These are phyloP conservation scores for Cercospora janseana DNA, from an alignment of 2,329 filamentous ascomycete species.

Conservation along the genomic window DNA sequence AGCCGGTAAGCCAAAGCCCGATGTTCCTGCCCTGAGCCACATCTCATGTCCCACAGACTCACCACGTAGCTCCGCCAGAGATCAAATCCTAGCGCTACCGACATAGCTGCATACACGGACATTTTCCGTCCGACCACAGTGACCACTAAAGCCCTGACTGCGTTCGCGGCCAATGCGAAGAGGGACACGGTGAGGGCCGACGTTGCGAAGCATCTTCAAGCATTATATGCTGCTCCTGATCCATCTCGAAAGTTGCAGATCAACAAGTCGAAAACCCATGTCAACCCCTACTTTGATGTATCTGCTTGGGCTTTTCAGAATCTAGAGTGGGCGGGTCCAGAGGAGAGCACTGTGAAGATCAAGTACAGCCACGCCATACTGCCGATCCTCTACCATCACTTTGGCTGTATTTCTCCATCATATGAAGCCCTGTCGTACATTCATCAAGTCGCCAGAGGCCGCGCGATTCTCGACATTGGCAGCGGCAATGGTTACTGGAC, in stretches of 20 bases:
- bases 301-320: conserved; percentile 64
- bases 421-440: conserved; percentile 65
- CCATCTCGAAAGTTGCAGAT: conserved; percentile 35
- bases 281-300: conserved; percentile 67
- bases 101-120: conserved; percentile 65
- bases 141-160: conserved; percentile 61
- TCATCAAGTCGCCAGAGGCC: conserved; percentile 52
- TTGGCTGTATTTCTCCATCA: conserved; percentile 68
- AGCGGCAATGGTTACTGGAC: conserved; percentile 75
- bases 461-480: conserved; percentile 63
- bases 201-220: conserved; percentile 57
- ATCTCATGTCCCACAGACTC: conserved; percentile 26
- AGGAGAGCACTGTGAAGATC: conserved; percentile 52
- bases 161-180: conserved; percentile 64
- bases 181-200: conserved; percentile 59
- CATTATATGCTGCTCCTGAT: conserved; percentile 53
- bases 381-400: conserved; percentile 74
- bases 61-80: conserved; percentile 32
- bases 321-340: conserved; percentile 65
- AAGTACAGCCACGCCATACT: conserved; percentile 65
- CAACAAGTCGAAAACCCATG: conserved; percentile 45
- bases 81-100: conserved; percentile 52
- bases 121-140: conserved; percentile 63
- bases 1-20: conserved; percentile 35
- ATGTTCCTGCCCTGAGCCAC: conserved; percentile 15